Percentiles rank a stretch among this genome's conserved stretches.
phyloP scores from a whole-genome alignment of 768 basidiomycete genomes.

The Omphalotus guepiniiformis region DNA sequence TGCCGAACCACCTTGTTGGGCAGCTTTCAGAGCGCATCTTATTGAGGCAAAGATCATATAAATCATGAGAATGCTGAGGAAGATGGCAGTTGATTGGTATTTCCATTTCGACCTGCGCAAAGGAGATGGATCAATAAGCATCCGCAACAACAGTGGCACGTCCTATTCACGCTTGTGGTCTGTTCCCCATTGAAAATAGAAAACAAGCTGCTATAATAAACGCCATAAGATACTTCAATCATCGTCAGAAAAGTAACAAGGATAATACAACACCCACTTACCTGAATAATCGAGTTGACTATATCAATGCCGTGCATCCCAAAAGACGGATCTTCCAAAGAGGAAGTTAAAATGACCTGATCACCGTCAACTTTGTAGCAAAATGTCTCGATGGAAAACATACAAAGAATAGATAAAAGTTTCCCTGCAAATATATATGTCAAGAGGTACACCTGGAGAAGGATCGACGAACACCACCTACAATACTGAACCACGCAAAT shows the following conservation, averaged over 20 bases:
- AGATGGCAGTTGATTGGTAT: conserved; percentile 74
- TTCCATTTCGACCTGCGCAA: conserved; percentile 69
- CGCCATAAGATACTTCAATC: conserved; percentile 69
- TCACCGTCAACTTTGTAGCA: not conserved
- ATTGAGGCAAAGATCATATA: conserved; percentile 84
- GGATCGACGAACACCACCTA: conserved; percentile 36
- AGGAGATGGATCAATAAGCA: conserved; percentile 14
- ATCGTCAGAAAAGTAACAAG: not conserved
- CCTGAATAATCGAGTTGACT: conserved; percentile 75
- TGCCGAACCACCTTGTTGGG: conserved; percentile 57
- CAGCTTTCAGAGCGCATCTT: conserved; percentile 74
- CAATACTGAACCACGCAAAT: conserved; percentile 92
- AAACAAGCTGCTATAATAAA: conserved; percentile 87
- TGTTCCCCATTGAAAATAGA: conserved; percentile 94
- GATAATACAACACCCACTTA: conserved; percentile 22
- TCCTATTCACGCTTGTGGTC: conserved; percentile 67
- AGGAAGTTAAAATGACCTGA: conserved; percentile 84
- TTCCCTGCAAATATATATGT: conserved; percentile 62
- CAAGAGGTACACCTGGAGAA: not conserved
- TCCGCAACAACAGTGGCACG: not conserved
- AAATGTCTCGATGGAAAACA: conserved; percentile 22
- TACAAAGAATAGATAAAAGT: conserved; percentile 93
- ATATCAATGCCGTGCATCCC: conserved; percentile 58
- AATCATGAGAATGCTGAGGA: conserved; percentile 72
- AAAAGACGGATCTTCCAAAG: conserved; percentile 74